A percentile compares a stretch with the other conserved stretches of the same genome.
Conservation (phyloP, 805 yeast genomes). For the Teunomyces lycoperdinae region DNA sequence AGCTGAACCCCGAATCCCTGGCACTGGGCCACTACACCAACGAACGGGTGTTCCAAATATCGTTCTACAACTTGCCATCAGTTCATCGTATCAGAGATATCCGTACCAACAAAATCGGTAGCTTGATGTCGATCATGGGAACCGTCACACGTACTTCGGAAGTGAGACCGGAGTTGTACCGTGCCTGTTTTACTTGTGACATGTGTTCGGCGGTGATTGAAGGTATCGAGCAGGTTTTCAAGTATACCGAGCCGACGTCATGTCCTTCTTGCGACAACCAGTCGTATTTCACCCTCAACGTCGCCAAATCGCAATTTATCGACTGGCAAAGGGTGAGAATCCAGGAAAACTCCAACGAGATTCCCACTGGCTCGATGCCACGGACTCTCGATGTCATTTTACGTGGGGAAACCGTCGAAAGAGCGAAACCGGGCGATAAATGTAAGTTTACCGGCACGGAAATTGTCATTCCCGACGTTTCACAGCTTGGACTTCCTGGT, state of each 20-base stretch:
- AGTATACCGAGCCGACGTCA: constrained; percentile 89
- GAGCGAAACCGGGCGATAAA: constrained; percentile 96
- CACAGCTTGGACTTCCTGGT: constrained; percentile 94
- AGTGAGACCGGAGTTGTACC: constrained; percentile 90
- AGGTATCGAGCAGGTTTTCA: constrained; percentile 89
- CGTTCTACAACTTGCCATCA: constrained; percentile 82
- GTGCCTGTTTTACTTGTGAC: constrained; percentile 86
- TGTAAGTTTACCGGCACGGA: constrained; percentile 92
- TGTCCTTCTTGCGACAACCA: constrained; percentile 91
- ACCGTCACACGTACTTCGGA: constrained; percentile 96
- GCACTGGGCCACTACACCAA: constrained; percentile 38
- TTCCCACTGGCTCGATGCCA: constrained; percentile 99
- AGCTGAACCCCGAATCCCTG: constrained; percentile 11
- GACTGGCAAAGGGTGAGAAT: constrained; percentile 97
- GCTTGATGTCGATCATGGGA: constrained; percentile 80
- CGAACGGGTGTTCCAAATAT: constrained; percentile 82
- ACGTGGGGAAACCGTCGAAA: constrained; percentile 91
- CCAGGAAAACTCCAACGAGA: constrained; percentile 94
- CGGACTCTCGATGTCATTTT: constrained; percentile 89
- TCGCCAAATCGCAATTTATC: constrained; percentile 78
- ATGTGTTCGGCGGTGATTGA: constrained; percentile 80
- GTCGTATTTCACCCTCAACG: constrained; percentile 78
- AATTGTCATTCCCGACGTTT: constrained; percentile 90
- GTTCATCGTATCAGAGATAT: constrained; percentile 85
- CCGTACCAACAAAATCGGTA: constrained; percentile 84